Evolutionary conservation across 2,329 filamentous ascomycete genomes (phyloP).

Genomic region (Dactylellina haptotyla): DNA sequence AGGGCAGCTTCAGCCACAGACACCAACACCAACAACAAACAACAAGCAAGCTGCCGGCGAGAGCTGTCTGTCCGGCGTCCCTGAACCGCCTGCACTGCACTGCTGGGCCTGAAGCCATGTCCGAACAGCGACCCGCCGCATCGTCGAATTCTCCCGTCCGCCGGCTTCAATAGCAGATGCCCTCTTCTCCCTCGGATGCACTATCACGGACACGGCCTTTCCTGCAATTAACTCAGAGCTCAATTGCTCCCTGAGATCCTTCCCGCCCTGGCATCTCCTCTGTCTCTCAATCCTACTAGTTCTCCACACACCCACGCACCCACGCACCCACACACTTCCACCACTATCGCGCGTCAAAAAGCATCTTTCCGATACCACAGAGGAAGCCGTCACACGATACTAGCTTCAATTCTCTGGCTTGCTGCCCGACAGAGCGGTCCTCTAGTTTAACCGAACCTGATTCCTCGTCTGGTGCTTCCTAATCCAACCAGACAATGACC

Average conservation of each 20-base stretch:
- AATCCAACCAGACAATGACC: constrained; percentile 26
- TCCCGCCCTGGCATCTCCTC: too few relatives aligned
- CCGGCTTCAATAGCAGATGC: too few relatives aligned
- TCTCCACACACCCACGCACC: constrained; percentile 40
- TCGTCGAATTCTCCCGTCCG: background rate
- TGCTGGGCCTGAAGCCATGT: constrained; percentile 6
- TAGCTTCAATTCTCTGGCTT: background rate
- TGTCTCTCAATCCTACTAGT: constrained; percentile 14
- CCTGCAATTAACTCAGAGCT: background rate
- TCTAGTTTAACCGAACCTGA: background rate
- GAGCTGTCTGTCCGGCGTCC: constrained; percentile 33
- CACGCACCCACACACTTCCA: too few relatives aligned
- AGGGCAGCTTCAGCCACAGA: constrained; percentile 29
- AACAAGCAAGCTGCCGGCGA: constrained; percentile 34
- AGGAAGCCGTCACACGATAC: background rate
- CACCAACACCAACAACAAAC: constrained; percentile 35
- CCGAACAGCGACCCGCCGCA: constrained; percentile 4
- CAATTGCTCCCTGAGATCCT: constrained; percentile 10
- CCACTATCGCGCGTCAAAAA: constrained; percentile 23
- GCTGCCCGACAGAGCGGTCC: background rate
- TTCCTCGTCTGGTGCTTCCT: constrained; percentile 3
- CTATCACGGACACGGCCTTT: constrained; percentile 11
- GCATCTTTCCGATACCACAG: constrained; percentile 2
- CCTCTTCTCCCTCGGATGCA: too few relatives aligned
- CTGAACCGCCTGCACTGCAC: constrained; percentile 12